Conservation (phyloP, 495 filamentous ascomycete species). For the Penicillium psychrofluorescens region DNA sequence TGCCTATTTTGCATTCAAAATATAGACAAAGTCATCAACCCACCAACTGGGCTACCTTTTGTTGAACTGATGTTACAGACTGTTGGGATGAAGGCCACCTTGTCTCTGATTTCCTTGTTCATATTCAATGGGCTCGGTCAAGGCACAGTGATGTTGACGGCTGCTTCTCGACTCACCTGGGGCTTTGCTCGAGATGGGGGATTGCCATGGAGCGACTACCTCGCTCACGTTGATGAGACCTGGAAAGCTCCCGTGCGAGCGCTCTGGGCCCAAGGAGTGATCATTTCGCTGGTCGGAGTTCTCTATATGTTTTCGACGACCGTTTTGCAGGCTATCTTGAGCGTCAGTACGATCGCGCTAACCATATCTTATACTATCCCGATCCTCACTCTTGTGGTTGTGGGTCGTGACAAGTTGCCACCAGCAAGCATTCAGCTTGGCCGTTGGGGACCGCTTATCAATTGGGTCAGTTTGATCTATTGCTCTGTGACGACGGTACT, state of each 20-base stretch:
- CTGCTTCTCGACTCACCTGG: conserved; percentile 44
- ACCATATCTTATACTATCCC: conserved; percentile 39
- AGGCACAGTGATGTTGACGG: conserved; percentile 35
- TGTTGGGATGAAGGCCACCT: conserved; percentile 23
- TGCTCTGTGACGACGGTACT: conserved; percentile 36
- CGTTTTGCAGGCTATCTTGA: conserved; percentile 36
- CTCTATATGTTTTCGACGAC: conserved; percentile 38
- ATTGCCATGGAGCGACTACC: conserved; percentile 34
- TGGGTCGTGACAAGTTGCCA: conserved; percentile 35
- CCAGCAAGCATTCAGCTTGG: conserved; percentile 27
- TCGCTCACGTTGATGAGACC: conserved; percentile 23
- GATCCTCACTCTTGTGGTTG: conserved; percentile 27
- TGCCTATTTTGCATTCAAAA: conserved; percentile 66
- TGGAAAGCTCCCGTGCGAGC: conserved; percentile 34
- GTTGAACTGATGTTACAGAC: conserved; percentile 35
- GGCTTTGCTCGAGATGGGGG: conserved; percentile 51
- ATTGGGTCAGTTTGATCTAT: conserved; percentile 34
- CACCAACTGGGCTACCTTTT: conserved; percentile 33
- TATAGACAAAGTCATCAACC: conserved; percentile 46
- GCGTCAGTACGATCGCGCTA: conserved; percentile 38
- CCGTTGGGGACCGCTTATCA: conserved; percentile 19
- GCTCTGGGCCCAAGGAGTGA: conserved; percentile 32
- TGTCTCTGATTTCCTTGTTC: conserved; percentile 33
- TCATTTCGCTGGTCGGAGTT: conserved; percentile 34
- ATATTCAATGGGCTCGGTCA: conserved; percentile 38